Evolutionary conservation across 1,139 yeast genomes (phyloP), one percentile per base, ranked within the genome.

Genomic region (Yamadazyma oceani): DNA sequence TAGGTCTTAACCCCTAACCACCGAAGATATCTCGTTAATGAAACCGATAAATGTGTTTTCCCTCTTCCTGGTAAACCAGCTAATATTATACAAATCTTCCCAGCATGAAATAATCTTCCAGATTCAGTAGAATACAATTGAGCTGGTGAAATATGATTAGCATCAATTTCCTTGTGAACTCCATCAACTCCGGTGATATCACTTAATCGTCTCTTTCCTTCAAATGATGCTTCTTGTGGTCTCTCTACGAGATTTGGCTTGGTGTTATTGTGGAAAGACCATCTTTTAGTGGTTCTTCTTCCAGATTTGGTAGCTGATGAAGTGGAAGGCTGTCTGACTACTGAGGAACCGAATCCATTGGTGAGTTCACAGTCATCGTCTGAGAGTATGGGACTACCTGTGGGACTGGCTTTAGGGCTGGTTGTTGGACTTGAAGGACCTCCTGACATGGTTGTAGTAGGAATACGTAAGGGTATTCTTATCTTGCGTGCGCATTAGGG

Each of bases 61-160:
- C 98, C 97, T 38, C 98, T 75, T 1, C 97, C 98, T 1, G 99
- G 98, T 44, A 90, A 72, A 0, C 99, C 99, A 5, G 88, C 95
- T 49, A 92, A 72, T 9, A 85, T 88, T 42, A 92, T 84, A 54
- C 95, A 81, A 37, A 92, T 82, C 55, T 89, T 87, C 3, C 98
- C 98, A 3, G 98, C 97, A 54, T 92, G 97, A 65, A 87, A 92
- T 52, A 94, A 69, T 44, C 88, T 73, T 0, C 97, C 97, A 0
- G 89, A 80, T 46, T 88, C 96, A 0, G 97, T 90, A 11, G 94
- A 82, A 57, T 90, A 90, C 37, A 89, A 69, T 62, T 90, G 97
- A 0, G 95, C 97, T 1, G 96, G 92, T 5, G 88, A 74, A 26
- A 78, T 73, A 48, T 74, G 73, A 40, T 62, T 58, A 17, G 76